Base-by-base conservation (phyloP, 2,329 filamentous ascomycete genomes). In the Pleoardoris graminearum region DNA sequence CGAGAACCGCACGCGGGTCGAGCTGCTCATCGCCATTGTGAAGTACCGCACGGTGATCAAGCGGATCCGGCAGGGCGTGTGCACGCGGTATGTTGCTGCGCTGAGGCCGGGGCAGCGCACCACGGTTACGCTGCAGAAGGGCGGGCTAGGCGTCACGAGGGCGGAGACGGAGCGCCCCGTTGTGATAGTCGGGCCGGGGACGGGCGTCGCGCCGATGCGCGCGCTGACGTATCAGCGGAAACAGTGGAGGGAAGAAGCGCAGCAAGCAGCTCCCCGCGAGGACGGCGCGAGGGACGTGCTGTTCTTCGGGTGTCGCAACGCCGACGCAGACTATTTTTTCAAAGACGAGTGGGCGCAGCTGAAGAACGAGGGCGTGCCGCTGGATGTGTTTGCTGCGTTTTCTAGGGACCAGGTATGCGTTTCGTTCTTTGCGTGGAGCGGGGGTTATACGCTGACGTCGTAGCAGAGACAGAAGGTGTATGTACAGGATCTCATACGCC, bases 21-120 rank as follows among this genome's bases (percentile, higher is more conserved):
- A 96, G 49, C 79, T 97, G 3, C 77, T 96, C 3, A 83, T 92
- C 36, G 92, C 94, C 0, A 87, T 97, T 50, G 92, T 99, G 54
- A 91, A 93, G 69, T 97, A 96, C 73, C 85, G 86, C 57, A 96
- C 92, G 1, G 85, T 96, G 23, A 88, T 96, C 54, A 90, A 89
- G 66, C 88, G 89, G 56, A 87, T 89, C 3, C 84, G 94, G 16
- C 83, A 93, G 65, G 94, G 94, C 1, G 86, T 99, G 42, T 97
- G 92, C 72, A 96, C 94, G 4, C 84, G 90, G 21, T 97, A 97
- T 68, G 80, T 97, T 16, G 82, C 87, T 17, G 79, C 80, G 4
- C 79, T 97, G 0, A 71, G 74, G 4, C 75, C 78, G 0, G 82
- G 81, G 1, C 84, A 85, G 8, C 72, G 74, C 0, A 75, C 96